These are phyloP conservation scores for Leccinum arenicola DNA, from an alignment of 768 basidiomycete species.

Conservation along the genomic window DNA sequence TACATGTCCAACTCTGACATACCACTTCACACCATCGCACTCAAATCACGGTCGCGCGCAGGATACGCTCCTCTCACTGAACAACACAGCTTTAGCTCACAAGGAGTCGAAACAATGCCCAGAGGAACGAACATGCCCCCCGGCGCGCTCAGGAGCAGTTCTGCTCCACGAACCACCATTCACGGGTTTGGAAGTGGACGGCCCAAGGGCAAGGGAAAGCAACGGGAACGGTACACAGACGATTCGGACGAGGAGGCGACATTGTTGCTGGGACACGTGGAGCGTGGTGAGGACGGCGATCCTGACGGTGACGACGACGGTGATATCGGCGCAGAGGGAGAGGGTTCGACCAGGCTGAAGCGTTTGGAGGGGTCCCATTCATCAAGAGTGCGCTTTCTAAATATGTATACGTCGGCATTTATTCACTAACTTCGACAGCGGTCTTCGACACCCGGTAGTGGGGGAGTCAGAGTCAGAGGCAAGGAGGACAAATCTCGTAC, in stretches of 20 bases:
- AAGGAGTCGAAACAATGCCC: slow-evolving; percentile 17
- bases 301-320: slow-evolving; percentile 37
- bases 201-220: slow-evolving; percentile 38
- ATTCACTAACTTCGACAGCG: slow-evolving; percentile 11
- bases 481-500: slow-evolving; percentile 72
- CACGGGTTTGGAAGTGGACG: slow-evolving; percentile 16
- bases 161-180: slow-evolving; percentile 25
- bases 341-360: slow-evolving; percentile 25
- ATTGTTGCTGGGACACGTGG: slow-evolving; percentile 39
- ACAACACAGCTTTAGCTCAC: slow-evolving; percentile 25
- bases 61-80: slow-evolving; percentile 45
- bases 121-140: slow-evolving; percentile 27
- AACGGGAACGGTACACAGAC: slow-evolving; percentile 57
- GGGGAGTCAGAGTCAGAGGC: slow-evolving; percentile 7
- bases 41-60: slow-evolving; percentile 41
- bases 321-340: slow-evolving; percentile 34
- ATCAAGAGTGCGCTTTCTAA: slow-evolving; percentile 15
- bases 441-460: slow-evolving; percentile 19
- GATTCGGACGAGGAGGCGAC: slow-evolving; percentile 63
- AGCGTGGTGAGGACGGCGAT: slow-evolving; percentile 35
- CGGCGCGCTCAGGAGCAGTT: slow-evolving; percentile 32
- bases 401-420: background rate
- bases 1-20: slow-evolving; percentile 54
- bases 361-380: slow-evolving; percentile 23
- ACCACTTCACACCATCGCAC: slow-evolving; percentile 60